Evolutionary conservation across 345 rosid genomes (phyloP), one percentile per base, ranked within the genome.

Genomic region (Euphorbia pulcherrima): DNA sequence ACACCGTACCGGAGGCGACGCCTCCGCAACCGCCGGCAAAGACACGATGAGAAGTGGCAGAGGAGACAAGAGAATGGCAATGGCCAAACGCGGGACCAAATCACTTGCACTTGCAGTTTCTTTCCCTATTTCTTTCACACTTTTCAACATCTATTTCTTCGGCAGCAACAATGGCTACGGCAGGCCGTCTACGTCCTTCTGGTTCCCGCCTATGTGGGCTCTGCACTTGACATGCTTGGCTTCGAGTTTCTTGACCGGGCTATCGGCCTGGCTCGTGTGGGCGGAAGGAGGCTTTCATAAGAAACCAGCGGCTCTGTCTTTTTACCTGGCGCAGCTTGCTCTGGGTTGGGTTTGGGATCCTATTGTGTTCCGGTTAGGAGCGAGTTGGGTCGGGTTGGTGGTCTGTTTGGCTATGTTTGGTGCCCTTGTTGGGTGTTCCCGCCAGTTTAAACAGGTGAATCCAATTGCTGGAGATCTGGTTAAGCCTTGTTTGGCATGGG

Each of bases 191-290:
- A 76, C 66, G 41, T 83, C 87, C 4, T 70, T 84, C 54, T 80
- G 90, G 90, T 75, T 83, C 75, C 92, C 94, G 20, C 83, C 93
- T 35, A 30, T 74, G 30, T 90, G 94, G 97, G 62, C 85, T 48
- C 59, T 90, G 11, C 92, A 90, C 71, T 57, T 72, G 33, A 51
- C 84, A 13, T 77, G 87, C 70, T 0, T 88, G 65, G 74, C 61
- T 10, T 82, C 87, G 13, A 81, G 81, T 60, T 60, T 85, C 79
- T 41, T 93, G 72, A 87, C 85, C 89, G 88, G 90, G 2, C 82
- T 90, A 23, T 87, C 98, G 21, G 83, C 96, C 21, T 93, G 94
- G 98, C 85, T 93, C 14, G 86, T 90, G 6, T 93, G 97, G 98
- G 97, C 89, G 1, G 96, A 87, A 50, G 96, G 91, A 0, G 94